These are phyloP conservation scores for Paramecium biaurelia DNA, from an alignment of 73 alveolate species.

Conservation along the genomic window DNA sequence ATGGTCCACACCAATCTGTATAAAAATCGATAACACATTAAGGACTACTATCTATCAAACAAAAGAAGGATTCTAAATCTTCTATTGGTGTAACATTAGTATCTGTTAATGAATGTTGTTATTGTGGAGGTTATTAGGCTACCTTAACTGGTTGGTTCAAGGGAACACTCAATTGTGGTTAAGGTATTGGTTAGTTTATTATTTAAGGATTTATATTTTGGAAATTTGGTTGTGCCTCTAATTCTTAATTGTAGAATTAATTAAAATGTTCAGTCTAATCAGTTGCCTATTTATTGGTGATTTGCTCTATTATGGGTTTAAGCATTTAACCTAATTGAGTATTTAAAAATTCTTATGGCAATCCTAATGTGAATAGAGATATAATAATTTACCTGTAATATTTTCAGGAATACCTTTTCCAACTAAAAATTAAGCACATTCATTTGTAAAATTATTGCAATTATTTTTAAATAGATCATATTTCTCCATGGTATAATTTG, in stretches of 20 bases:
- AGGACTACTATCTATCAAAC: slow-evolving; percentile 43
- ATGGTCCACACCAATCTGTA: slow-evolving; percentile 68
- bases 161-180: background rate
- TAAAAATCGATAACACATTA: slow-evolving; percentile 47
- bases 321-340: slow-evolving; percentile 96
- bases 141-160: background rate
- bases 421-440: slow-evolving; percentile 85
- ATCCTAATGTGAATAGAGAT: slow-evolving; percentile 53
- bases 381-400: slow-evolving; percentile 68
- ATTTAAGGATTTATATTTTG: background rate
- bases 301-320: slow-evolving; percentile 86
- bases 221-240: background rate
- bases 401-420: slow-evolving; percentile 89
- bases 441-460: slow-evolving; percentile 98
- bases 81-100: slow-evolving; percentile 43
- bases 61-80: background rate
- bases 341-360: slow-evolving; percentile 87
- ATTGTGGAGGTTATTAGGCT: slow-evolving; percentile 20
- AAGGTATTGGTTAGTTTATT: background rate
- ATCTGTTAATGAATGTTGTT: background rate
- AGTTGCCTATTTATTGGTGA: slow-evolving; percentile 35
- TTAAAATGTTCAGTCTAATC: slow-evolving; percentile 23
- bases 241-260: background rate
- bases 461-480: slow-evolving; percentile 91
- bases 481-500: slow-evolving; percentile 79